Conservation (phyloP, 1,284 basidiomycete species). For the Agaricales sp. region DNA sequence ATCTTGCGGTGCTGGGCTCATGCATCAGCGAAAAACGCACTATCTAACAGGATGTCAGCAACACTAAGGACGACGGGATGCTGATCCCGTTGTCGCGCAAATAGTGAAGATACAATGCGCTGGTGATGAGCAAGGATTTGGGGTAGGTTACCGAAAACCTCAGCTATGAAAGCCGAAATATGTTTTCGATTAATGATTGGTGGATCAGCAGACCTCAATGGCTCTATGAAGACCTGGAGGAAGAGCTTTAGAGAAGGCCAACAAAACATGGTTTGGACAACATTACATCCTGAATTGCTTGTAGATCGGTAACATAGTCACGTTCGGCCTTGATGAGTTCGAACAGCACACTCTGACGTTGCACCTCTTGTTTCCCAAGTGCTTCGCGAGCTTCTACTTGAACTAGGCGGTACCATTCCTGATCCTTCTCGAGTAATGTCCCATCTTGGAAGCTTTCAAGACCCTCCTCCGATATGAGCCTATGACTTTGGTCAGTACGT, state of each 20-base stretch:
- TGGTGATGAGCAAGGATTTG: conserved; percentile 56
- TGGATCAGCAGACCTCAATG: conserved; percentile 41
- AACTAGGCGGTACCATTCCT: conserved; percentile 73
- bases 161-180: conserved; percentile 48
- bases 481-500: conserved; percentile 11
- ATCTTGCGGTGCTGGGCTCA: conserved; percentile 8
- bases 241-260: conserved; percentile 6
- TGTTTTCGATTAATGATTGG: conserved; percentile 43
- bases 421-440: conserved; percentile 46
- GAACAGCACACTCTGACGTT: conserved; percentile 73
- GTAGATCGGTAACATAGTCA: conserved; percentile 69
- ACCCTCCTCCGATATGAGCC: conserved; percentile 53
- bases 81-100: conserved; percentile 65
- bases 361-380: conserved; percentile 61
- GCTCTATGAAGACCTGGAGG: conserved; percentile 67
- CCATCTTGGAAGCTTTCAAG: conserved; percentile 55
- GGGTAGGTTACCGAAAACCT: conserved; percentile 69
- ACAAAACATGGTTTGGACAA: conserved; percentile 5
- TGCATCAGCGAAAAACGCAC: conserved; percentile 22
- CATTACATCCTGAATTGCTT: conserved; percentile 51
- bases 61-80: conserved; percentile 73
- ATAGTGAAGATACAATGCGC: conserved; percentile 53
- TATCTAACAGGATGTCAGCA: conserved; percentile 68
- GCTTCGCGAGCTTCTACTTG: conserved; percentile 56
- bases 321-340: conserved; percentile 76